Conservation (phyloP, 768 basidiomycete genomes). For the Cantharellus cinnabarinus region DNA sequence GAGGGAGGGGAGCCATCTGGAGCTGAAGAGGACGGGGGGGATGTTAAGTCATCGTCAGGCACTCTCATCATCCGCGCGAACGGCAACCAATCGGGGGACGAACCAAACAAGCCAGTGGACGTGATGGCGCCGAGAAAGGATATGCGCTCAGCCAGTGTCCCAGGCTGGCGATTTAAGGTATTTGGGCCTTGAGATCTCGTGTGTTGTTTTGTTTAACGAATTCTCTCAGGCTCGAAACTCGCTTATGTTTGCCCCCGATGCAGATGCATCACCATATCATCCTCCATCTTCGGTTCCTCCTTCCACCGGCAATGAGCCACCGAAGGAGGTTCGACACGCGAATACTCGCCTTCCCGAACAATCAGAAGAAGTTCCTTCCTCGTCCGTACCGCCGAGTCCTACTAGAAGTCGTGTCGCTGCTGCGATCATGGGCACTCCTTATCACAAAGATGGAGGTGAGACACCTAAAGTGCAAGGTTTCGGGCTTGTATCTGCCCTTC, state of each 20-base stretch:
- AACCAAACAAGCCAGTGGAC: conserved; percentile 20
- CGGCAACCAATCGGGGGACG: background rate
- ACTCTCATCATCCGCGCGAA: background rate
- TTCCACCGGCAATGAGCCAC: conserved; percentile 12
- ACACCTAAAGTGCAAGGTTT: conserved; percentile 29
- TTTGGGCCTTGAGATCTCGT: conserved; percentile 6
- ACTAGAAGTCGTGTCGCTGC: conserved; percentile 79
- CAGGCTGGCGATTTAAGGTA: conserved; percentile 71
- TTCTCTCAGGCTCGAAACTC: conserved; percentile 62
- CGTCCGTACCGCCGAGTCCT: conserved; percentile 63
- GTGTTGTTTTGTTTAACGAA: conserved; percentile 1
- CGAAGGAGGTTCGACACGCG: conserved; percentile 28
- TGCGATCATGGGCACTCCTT: conserved; percentile 82
- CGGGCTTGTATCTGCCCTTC: conserved; percentile 63
- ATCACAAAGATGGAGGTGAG: conserved; percentile 26
- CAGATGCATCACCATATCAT: conserved; percentile 64
- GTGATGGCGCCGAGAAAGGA: conserved; percentile 71
- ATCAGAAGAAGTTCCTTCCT: conserved; percentile 29
- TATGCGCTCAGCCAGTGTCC: conserved; percentile 46
- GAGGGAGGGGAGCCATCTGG: conserved; percentile 7
- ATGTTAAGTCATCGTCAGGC: background rate
- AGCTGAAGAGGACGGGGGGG: conserved; percentile 13
- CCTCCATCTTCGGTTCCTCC: conserved; percentile 16
- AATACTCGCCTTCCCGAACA: conserved; percentile 69
- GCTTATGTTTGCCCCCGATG: conserved; percentile 88